A percentile compares a stretch with the other conserved stretches of the same genome.
These are phyloP conservation scores for Moricandia moricandioides DNA, from an alignment of 345 rosid species.

Conservation along the genomic window DNA sequence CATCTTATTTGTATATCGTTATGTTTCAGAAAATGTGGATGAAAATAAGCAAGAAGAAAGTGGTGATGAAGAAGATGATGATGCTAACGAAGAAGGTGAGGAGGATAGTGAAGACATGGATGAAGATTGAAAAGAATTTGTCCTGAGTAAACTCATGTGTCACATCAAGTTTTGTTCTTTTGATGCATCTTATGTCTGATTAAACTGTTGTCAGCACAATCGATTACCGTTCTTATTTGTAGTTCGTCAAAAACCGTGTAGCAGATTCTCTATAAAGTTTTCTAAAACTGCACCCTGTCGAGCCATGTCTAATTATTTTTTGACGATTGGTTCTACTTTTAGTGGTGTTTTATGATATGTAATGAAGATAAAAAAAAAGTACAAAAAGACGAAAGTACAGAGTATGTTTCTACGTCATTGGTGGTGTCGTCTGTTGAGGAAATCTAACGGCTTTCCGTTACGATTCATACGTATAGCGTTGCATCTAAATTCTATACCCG, in stretches of 20 bases:
- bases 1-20: background rate
- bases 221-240: background rate
- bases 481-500: background rate
- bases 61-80: constrained; percentile 2
- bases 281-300: no score
- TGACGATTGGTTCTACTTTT: no score
- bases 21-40: constrained; percentile 35
- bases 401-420: background rate
- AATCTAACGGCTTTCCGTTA: background rate
- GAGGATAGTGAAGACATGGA: constrained; percentile 30
- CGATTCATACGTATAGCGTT: background rate
- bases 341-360: no score
- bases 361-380: background rate
- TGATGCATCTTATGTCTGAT: background rate
- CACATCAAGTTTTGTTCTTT: constrained; percentile 23
- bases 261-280: no score
- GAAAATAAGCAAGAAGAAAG: constrained; percentile 25
- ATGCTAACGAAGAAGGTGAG: background rate
- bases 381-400: background rate
- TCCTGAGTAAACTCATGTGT: background rate
- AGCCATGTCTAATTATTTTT: background rate
- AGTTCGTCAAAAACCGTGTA: no score
- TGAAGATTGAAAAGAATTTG: constrained; percentile 25
- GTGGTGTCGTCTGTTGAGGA: background rate
- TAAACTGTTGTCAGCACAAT: background rate